phyloP scores from a whole-genome alignment of 2,329 filamentous ascomycete species.

The Teratosphaeria epicoccoides region DNA sequence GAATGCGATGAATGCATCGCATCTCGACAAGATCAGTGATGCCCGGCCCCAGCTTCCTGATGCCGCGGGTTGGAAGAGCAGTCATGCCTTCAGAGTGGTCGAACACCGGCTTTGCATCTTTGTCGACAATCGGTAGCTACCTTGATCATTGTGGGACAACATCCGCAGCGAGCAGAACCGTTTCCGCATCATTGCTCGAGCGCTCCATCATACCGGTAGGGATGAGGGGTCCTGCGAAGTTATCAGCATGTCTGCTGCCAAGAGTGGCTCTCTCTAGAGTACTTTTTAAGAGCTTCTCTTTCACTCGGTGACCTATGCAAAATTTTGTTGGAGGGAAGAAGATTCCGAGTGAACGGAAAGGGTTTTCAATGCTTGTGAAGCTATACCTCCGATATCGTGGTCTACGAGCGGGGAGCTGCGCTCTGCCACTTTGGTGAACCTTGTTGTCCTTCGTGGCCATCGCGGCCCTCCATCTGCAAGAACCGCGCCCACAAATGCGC shows the following conservation, averaged over 20 bases:
- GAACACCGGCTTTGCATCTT: conserved; percentile 21
- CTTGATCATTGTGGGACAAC: conserved; percentile 14
- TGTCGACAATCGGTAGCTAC: conserved; percentile 11
- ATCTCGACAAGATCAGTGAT: too few species aligned
- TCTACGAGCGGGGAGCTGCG: background rate
- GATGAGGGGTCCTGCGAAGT: background rate
- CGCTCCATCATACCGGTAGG: conserved; percentile 3
- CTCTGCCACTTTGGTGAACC: background rate
- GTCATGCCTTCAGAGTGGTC: conserved; percentile 4
- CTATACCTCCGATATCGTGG: background rate
- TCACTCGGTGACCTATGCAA: background rate
- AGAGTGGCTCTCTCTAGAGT: background rate
- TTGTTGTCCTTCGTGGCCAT: background rate
- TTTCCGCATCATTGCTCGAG: conserved; percentile 9
- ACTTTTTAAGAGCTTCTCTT: conserved; percentile 1
- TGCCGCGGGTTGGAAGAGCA: conserved; percentile 6
- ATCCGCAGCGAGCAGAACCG: conserved; percentile 9
- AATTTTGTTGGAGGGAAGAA: background rate
- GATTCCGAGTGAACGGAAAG: background rate
- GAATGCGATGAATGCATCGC: too few species aligned
- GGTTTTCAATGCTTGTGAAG: background rate
- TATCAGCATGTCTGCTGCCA: conserved; percentile 2
- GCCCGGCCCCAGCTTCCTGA: background rate
- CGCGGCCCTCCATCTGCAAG: too few species aligned
- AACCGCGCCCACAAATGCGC: too few species aligned